Conservation (phyloP, 768 basidiomycete species). For the Boletus edulis region DNA sequence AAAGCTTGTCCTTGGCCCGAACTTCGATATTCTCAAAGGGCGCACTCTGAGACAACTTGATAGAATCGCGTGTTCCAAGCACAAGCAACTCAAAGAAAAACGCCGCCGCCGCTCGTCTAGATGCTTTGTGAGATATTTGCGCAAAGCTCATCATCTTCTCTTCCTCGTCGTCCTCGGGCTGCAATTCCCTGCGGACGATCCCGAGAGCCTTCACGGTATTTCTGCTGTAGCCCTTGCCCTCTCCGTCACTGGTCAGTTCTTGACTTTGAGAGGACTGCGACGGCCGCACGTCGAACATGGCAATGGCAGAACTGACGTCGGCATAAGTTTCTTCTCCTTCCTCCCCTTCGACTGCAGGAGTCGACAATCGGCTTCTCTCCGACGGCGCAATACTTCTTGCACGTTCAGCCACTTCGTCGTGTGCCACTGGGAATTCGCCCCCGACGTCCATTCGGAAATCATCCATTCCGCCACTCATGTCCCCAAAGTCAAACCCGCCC, state of each 20-base stretch:
- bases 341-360: conserved; percentile 59
- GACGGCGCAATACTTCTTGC: conserved; percentile 52
- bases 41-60: conserved; percentile 70
- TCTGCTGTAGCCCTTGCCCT: conserved; percentile 78
- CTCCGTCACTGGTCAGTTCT: conserved; percentile 44
- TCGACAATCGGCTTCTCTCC: conserved; percentile 62
- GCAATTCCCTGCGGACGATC: conserved; percentile 71
- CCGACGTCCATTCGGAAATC: conserved; percentile 73
- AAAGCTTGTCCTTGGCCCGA: conserved; percentile 77
- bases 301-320: conserved; percentile 72
- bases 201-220: conserved; percentile 85
- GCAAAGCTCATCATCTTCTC: conserved; percentile 77
- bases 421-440: conserved; percentile 40
- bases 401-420: conserved; percentile 34
- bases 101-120: conserved; percentile 86
- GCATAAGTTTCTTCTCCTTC: conserved; percentile 68
- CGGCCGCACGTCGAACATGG: conserved; percentile 71
- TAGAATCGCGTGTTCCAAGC: conserved; percentile 87
- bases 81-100: conserved; percentile 99
- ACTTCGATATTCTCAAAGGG: conserved; percentile 88
- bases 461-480: conserved; percentile 52
- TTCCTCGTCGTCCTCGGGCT: conserved; percentile 46
- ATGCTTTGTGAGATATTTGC: conserved; percentile 78
- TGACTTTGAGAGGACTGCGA: conserved; percentile 50
- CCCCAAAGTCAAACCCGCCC: conserved; percentile 59